These are phyloP conservation scores for Suillus ampliporus DNA, from an alignment of 768 basidiomycete species.

Conservation along the genomic window DNA sequence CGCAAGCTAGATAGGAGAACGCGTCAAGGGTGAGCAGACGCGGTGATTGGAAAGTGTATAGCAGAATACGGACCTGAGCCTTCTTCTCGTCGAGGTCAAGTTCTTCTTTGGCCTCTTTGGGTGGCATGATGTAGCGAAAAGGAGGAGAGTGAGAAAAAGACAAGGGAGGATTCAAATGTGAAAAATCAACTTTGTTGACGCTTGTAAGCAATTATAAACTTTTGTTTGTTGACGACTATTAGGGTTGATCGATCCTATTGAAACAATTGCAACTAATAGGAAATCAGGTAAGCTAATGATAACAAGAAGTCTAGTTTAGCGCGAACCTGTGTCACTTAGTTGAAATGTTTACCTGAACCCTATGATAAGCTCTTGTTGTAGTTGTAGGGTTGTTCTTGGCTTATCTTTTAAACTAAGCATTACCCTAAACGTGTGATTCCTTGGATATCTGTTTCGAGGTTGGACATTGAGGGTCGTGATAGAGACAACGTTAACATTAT, in stretches of 20 bases:
- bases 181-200: constrained; percentile 46
- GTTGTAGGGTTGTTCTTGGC: too few species aligned
- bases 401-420: too few species aligned
- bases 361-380: too few species aligned
- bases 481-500: neutral
- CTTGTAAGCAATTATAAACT: constrained; percentile 43
- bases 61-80: constrained; percentile 33
- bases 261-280: constrained; percentile 37
- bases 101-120: constrained; percentile 32
- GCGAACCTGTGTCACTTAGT: constrained; percentile 5
- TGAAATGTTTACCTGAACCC: neutral
- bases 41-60: constrained; percentile 11
- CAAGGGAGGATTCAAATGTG: constrained; percentile 46
- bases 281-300: constrained; percentile 37
- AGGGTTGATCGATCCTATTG: constrained; percentile 37
- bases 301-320: constrained; percentile 6
- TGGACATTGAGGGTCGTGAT: neutral
- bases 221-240: constrained; percentile 46
- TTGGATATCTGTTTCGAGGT: too few species aligned
- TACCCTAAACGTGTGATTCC: too few species aligned
- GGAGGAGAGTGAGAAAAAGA: constrained; percentile 27
- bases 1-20: constrained; percentile 53
- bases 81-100: constrained; percentile 33
- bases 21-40: constrained; percentile 20
- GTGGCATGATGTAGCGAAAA: constrained; percentile 31